Conservation (phyloP, 495 filamentous ascomycete species). For the Arthonia radiata region DNA sequence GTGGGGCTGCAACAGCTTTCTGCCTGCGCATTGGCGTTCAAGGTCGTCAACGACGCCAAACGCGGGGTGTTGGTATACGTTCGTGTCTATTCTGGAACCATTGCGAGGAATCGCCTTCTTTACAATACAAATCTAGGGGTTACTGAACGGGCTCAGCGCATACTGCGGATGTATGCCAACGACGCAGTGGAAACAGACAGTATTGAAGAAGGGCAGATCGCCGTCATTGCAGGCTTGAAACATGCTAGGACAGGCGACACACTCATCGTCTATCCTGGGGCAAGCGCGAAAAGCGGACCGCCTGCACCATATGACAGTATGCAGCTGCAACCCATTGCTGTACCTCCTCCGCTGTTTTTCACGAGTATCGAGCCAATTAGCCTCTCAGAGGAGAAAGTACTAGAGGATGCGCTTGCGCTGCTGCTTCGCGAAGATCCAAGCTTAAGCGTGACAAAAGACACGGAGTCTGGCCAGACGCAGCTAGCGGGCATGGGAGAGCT, state of each 20-base stretch:
- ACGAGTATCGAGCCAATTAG: slow-evolving; percentile 73
- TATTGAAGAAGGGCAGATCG: slow-evolving; percentile 72
- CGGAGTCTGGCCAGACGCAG: slow-evolving; percentile 80
- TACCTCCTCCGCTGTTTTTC: slow-evolving; percentile 90
- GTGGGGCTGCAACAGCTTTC: slow-evolving; percentile 27
- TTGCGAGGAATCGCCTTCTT: slow-evolving; percentile 45
- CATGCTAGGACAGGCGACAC: slow-evolving; percentile 83
- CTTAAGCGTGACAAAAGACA: slow-evolving; percentile 59
- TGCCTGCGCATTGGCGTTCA: slow-evolving; percentile 77
- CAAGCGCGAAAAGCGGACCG: slow-evolving; percentile 30
- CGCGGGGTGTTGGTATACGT: slow-evolving; percentile 81
- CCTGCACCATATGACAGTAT: slow-evolving; percentile 47
- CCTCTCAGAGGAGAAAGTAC: slow-evolving; percentile 46
- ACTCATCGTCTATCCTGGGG: slow-evolving; percentile 43
- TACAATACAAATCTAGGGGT: slow-evolving; percentile 73
- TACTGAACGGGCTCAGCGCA: slow-evolving; percentile 56
- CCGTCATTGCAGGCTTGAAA: slow-evolving; percentile 83
- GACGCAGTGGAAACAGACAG: slow-evolving; percentile 63
- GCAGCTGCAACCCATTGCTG: slow-evolving; percentile 67
- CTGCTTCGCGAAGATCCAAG: slow-evolving; percentile 85
- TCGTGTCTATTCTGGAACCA: slow-evolving; percentile 65
- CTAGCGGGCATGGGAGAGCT: slow-evolving; percentile 92
- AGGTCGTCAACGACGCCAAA: slow-evolving; percentile 72
- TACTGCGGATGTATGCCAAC: slow-evolving; percentile 80
- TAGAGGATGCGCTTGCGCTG: slow-evolving; percentile 48